These are phyloP conservation scores for Mucor piriformis DNA, from an alignment of 371 early-diverging fungal genomes.

Conservation along the genomic window DNA sequence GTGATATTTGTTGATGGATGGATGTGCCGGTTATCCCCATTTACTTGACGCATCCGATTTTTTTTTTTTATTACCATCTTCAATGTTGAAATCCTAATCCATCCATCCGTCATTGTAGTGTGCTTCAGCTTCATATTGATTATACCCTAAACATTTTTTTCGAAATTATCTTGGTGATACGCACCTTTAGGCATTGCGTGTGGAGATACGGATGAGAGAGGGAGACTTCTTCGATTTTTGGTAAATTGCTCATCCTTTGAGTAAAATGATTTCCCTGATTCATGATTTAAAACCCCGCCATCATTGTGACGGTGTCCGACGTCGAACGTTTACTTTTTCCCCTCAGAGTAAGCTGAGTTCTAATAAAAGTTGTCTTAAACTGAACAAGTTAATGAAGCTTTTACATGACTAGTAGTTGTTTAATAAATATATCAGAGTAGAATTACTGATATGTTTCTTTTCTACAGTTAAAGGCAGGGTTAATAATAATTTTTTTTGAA, in stretches of 20 bases:
- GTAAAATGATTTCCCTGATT: not conserved
- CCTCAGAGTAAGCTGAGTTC: too few relatives aligned
- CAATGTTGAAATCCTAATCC: not conserved
- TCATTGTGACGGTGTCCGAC: not conserved
- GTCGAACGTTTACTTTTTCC: not conserved
- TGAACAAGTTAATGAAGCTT: too few relatives aligned
- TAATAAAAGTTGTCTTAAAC: too few relatives aligned
- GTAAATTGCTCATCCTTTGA: not conserved
- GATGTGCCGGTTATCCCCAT: not conserved
- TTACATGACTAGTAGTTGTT: too few relatives aligned
- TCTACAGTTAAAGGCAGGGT: too few relatives aligned
- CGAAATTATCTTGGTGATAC: not conserved
- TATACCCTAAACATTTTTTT: not conserved
- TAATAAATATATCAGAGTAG: too few relatives aligned
- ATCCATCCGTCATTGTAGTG: conserved; percentile 1
- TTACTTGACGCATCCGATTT: not conserved
- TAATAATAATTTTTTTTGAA: too few relatives aligned
- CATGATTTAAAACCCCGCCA: not conserved
- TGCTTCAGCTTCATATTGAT: not conserved
- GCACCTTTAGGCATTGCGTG: conserved; percentile 22
- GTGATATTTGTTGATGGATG: not conserved
- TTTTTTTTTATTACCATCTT: conserved; percentile 1
- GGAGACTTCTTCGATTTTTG: conserved; percentile 2
- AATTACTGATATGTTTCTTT: too few relatives aligned
- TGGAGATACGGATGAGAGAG: conserved; percentile 23